Evolutionary conservation across 1,139 yeast genomes (phyloP).

Genomic region (Diutina scorzettiae): DNA sequence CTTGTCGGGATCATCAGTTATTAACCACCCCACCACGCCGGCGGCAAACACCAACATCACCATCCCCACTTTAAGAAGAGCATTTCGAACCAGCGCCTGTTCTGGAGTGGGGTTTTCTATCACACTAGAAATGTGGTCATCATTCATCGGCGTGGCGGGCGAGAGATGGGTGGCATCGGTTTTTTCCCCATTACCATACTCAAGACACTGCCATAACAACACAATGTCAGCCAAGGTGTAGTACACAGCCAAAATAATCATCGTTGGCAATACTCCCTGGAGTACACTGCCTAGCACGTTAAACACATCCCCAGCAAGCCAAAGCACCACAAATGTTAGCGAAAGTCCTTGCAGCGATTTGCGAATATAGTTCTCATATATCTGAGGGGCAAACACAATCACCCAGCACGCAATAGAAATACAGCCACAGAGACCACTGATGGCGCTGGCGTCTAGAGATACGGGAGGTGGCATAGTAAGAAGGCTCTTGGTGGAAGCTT

Average conservation of each 20-base stretch:
- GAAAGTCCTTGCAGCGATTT: conserved; percentile 17
- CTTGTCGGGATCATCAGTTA: conserved; percentile 22
- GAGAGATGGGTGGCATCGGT: conserved; percentile 74
- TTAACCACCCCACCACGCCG: conserved; percentile 81
- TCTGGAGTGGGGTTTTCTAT: conserved; percentile 18
- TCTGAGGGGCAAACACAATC: conserved; percentile 93
- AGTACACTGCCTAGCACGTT: conserved; percentile 80
- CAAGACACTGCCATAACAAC: conserved; percentile 67
- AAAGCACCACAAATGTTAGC: conserved; percentile 48
- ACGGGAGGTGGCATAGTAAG: conserved; percentile 44
- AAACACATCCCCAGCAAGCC: conserved; percentile 87
- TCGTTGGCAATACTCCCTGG: conserved; percentile 85
- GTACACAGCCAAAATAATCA: conserved; percentile 82
- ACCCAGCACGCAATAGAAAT: conserved; percentile 97
- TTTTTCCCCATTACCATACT: conserved; percentile 48
- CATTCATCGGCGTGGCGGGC: conserved; percentile 80
- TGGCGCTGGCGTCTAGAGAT: conserved; percentile 59
- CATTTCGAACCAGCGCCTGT: conserved; percentile 13
- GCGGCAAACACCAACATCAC: conserved; percentile 60
- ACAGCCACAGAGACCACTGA: conserved; percentile 83
- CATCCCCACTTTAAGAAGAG: conserved; percentile 45
- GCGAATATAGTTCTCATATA: conserved; percentile 66
- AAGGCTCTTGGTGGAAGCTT: no score
- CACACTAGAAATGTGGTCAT: conserved; percentile 51
- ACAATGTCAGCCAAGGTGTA: conserved; percentile 86